phyloP scores from a whole-genome alignment of 306 rosid species.

The Cotoneaster glaucophyllus region DNA sequence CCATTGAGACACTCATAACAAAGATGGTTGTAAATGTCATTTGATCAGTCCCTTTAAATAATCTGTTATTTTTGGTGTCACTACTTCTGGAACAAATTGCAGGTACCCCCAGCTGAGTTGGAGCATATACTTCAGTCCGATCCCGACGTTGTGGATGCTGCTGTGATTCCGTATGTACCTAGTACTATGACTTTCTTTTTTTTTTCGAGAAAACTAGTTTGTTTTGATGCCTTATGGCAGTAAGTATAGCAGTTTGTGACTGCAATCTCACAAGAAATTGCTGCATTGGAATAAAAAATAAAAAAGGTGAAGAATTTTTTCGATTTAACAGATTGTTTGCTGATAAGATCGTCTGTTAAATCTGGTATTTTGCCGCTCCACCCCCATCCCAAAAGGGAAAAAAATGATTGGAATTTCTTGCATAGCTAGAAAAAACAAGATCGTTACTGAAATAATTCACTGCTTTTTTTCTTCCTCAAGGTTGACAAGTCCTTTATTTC shows the following conservation, averaged over 20 bases:
- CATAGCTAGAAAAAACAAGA: not conserved
- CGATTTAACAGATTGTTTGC: not conserved
- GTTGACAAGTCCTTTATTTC: too few relatives aligned
- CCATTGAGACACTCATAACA: not conserved
- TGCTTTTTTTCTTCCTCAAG: too few relatives aligned
- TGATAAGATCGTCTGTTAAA: too few relatives aligned
- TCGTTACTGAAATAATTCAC: not conserved
- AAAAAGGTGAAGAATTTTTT: not conserved
- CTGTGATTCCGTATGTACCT: slow-evolving; percentile 77
- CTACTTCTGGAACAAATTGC: slow-evolving; percentile 20
- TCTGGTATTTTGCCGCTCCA: not conserved
- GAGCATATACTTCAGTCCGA: slow-evolving; percentile 62
- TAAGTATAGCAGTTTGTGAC: not conserved
- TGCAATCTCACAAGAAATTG: not conserved
- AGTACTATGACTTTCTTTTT: not conserved
- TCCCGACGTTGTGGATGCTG: slow-evolving; percentile 74
- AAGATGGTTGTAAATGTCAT: not conserved
- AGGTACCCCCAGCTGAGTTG: slow-evolving; percentile 95
- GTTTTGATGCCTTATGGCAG: not conserved
- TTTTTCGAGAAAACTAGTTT: not conserved
- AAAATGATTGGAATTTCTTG: not conserved
- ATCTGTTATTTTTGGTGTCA: not conserved
- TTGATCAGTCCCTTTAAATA: not conserved
- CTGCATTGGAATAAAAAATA: not conserved
- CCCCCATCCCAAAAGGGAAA: too few relatives aligned